Conservation (phyloP, 2,329 filamentous ascomycete species). For the Periconia macrospinosa region DNA sequence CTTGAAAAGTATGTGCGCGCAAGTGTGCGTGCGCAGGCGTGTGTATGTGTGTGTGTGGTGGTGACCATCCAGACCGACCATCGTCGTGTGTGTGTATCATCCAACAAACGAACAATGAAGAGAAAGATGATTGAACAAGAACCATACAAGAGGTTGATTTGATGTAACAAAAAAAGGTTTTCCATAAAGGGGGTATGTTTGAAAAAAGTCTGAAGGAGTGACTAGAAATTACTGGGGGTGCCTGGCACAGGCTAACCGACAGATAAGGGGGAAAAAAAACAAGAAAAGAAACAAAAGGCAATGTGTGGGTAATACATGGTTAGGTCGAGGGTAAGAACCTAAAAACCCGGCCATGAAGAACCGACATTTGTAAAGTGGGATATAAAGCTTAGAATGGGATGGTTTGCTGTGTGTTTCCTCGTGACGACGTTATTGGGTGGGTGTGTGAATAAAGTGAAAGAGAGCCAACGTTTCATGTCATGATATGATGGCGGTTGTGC, state of each 20-base stretch:
- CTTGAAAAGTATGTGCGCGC: background rate
- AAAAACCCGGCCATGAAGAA: background rate
- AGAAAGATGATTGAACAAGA: background rate
- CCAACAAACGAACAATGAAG: background rate
- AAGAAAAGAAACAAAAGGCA: conserved; percentile 14
- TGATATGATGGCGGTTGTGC: background rate
- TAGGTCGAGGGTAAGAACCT: too few relatives aligned
- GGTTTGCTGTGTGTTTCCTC: background rate
- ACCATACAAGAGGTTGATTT: background rate
- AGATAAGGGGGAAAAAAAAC: background rate
- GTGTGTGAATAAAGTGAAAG: background rate
- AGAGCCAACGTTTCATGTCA: background rate
- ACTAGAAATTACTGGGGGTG: conserved; percentile 9
- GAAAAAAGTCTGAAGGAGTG: conserved; percentile 1
- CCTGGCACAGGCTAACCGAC: conserved; percentile 8
- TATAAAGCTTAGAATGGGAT: background rate
- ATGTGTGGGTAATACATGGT: conserved; percentile 4
- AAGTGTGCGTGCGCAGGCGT: too few relatives aligned
- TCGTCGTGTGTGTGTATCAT: background rate
- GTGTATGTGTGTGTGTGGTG: background rate
- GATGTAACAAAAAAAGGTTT: background rate
- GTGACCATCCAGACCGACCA: background rate
- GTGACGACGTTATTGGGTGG: background rate
- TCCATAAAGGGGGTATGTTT: background rate
- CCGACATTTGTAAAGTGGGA: background rate